Percentiles rank a stretch among this genome's conserved stretches.
phyloP scores from a whole-genome alignment of 306 rosid genomes.

The Casuarina cunninghamiana region DNA sequence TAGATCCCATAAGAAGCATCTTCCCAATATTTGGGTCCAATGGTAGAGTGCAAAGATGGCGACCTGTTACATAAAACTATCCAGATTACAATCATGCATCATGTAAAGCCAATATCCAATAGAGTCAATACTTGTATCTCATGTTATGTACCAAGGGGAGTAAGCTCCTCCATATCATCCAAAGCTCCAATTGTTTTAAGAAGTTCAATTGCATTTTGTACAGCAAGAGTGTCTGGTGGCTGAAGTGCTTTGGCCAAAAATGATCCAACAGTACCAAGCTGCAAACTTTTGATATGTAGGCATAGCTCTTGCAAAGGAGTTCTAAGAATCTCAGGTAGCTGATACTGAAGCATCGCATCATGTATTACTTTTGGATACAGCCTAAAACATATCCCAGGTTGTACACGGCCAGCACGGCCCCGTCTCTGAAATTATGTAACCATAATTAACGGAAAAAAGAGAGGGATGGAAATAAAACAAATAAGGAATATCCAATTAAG shows the following conservation, averaged over 20 bases:
- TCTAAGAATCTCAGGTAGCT: conserved; percentile 91
- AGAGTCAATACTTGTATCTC: conserved; percentile 21
- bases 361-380: conserved; percentile 84
- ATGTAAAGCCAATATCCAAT: conserved; percentile 23
- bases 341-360: conserved; percentile 86
- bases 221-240: conserved; percentile 94
- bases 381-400: conserved; percentile 91
- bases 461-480: neutral
- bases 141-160: conserved; percentile 71
- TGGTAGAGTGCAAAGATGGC: conserved; percentile 88
- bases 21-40: conserved; percentile 98
- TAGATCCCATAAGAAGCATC: conserved; percentile 98
- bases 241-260: conserved; percentile 95
- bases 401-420: conserved; percentile 99
- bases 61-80: conserved; percentile 51
- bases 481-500: neutral
- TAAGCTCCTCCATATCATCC: conserved; percentile 85
- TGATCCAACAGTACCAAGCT: conserved; percentile 84
- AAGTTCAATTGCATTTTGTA: conserved; percentile 92
- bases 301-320: conserved; percentile 98
- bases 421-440: conserved; percentile 65
- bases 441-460: conserved; percentile 27
- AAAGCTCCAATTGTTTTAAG: conserved; percentile 89
- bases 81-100: conserved; percentile 24
- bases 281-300: conserved; percentile 91